Evolutionary conservation across 768 basidiomycete species (phyloP), one percentile per base, ranked within the genome.

Genomic region (Tylopilus subfusipes): DNA sequence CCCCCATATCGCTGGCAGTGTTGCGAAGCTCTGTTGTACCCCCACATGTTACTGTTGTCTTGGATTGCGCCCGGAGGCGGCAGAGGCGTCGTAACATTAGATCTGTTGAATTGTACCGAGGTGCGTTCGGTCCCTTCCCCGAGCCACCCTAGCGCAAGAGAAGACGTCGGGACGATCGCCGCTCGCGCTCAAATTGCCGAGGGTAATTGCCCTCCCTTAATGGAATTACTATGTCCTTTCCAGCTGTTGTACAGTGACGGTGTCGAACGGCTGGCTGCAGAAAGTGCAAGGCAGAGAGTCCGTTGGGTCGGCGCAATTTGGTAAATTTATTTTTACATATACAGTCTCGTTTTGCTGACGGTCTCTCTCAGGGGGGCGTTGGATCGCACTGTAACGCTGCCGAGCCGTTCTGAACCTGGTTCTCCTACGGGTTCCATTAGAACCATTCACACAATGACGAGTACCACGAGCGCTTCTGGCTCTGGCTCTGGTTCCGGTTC

Each of bases 261-360:
- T 1, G 84, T 93, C 2, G 94, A 97, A 67, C 73, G 94, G 9
- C 68, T 97, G 24, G 93, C 86, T 6, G 86, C 90, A n/a, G 93
- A 95, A 66, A 93, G 90, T 59, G 79, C 93, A 8, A 70, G 88
- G 54, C 90, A 94, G 68, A 78, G 93, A 60, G 86, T 92, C 48
- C 83, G 87, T 69, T 97, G 94, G 94, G 92, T 95, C 13, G 90
- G 89, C 63, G 82, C 91, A 5, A 81, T 97, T 51, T 93, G 90
- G 94, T 93, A 63, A n/a, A 1, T 45, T 83, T 75, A 1, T 16
- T 24, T 34, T 44, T 30, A 14, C 11, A 22, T 34, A 21, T 24
- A 8, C 0, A 30, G 7, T 54, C 2, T 36, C 2, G 43, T 44
- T 43, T 36, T 53, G 16, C 46, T 57, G 18, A 57, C 21, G 39